Percentiles rank a stretch among this genome's conserved stretches.
Evolutionary conservation across 1,284 basidiomycete genomes (phyloP).

Genomic region (Amylostereum areolatum): DNA sequence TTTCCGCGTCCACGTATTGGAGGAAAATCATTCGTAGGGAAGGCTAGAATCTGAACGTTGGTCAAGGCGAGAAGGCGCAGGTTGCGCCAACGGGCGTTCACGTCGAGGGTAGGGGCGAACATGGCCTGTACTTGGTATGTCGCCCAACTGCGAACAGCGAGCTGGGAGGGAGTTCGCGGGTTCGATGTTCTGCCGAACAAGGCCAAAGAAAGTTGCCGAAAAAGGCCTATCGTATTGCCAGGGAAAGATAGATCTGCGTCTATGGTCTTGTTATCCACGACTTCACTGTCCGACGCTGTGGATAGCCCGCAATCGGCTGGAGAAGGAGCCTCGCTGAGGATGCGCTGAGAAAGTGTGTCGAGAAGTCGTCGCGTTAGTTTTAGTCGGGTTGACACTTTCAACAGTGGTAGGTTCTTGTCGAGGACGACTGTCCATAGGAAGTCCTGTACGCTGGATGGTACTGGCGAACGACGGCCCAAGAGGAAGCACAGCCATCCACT

Average conservation of each 20-base stretch:
- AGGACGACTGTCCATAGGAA: conserved; percentile 23
- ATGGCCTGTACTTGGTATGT: conserved; percentile 9
- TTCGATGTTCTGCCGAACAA: not conserved
- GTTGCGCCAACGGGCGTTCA: conserved; percentile 18
- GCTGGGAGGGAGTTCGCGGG: conserved; percentile 1
- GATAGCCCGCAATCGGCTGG: too few species aligned
- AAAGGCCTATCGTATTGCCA: conserved; percentile 6
- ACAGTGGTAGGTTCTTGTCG: not conserved
- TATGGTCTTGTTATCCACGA: not conserved
- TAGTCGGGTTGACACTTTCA: too few species aligned
- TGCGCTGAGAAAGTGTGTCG: too few species aligned
- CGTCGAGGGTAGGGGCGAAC: conserved; percentile 7
- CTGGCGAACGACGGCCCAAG: conserved; percentile 8
- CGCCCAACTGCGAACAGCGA: conserved; percentile 14
- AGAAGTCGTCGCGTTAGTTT: too few species aligned
- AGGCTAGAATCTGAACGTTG: conserved; percentile 12
- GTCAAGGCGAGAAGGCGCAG: conserved; percentile 18
- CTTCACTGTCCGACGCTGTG: too few species aligned
- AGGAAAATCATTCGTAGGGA: conserved; percentile 13
- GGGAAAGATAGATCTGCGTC: conserved; percentile 1
- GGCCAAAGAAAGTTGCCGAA: conserved; percentile 2
- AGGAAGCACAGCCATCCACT: conserved; percentile 10
- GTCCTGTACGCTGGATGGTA: conserved; percentile 19
- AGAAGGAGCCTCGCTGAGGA: too few species aligned
- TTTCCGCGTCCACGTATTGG: not conserved